phyloP scores from a whole-genome alignment of 495 filamentous ascomycete genomes.

The Aspergillus wentii region DNA sequence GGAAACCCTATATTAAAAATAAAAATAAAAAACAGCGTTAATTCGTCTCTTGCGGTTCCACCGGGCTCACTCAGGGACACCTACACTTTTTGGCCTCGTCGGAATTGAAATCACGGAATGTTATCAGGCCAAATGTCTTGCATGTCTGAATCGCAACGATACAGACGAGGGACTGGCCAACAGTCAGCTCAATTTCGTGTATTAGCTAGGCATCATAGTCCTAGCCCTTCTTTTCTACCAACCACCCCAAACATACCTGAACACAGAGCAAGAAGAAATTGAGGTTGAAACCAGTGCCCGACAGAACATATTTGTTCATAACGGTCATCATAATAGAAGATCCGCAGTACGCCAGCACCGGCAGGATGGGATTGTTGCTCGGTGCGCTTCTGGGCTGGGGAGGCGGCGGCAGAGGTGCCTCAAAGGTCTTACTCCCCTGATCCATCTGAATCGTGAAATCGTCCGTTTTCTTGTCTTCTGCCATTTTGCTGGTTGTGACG shows the following conservation, averaged over 20 bases:
- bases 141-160: constrained; percentile 79
- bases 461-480: constrained; percentile 82
- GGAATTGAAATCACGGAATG: constrained; percentile 82
- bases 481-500: constrained; percentile 49
- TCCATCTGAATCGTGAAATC: constrained; percentile 74
- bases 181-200: constrained; percentile 11
- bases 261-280: constrained; percentile 92
- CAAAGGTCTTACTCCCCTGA: constrained; percentile 53
- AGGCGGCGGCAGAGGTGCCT: constrained; percentile 39
- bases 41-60: constrained; percentile 15
- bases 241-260: constrained; percentile 70
- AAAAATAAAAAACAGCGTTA: constrained; percentile 6
- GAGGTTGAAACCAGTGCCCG: constrained; percentile 85
- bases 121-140: constrained; percentile 81
- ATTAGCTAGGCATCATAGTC: too few species aligned
- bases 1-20: constrained; percentile 92
- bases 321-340: constrained; percentile 98
- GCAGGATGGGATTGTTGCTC: constrained; percentile 68
- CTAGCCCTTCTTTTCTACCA: too few species aligned
- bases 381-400: constrained; percentile 28
- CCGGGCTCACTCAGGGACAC: constrained; percentile 16
- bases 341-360: constrained; percentile 86
- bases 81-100: constrained; percentile 90
- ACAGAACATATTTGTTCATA: constrained; percentile 98
- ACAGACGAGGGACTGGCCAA: constrained; percentile 79